phyloP scores from a whole-genome alignment of 2,329 filamentous ascomycete species.

The Cladosporium cucumerinum region DNA sequence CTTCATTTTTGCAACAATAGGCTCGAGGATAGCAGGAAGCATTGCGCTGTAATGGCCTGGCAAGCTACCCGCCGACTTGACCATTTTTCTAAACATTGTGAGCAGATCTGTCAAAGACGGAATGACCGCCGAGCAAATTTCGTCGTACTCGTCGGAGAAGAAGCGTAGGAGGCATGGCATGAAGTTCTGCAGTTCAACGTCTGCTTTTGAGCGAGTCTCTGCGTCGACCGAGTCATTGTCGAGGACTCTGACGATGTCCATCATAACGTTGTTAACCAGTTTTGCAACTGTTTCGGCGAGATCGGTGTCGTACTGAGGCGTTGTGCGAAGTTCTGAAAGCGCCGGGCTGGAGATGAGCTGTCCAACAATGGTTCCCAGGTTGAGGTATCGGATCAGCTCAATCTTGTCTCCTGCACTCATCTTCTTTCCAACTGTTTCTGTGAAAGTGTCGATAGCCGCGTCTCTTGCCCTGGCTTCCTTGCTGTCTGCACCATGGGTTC shows the following conservation, averaged over 20 bases:
- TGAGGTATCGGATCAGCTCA: conserved; percentile 87
- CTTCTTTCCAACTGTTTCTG: conserved; percentile 95
- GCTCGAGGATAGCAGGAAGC: conserved; percentile 82
- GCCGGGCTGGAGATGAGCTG: conserved; percentile 82
- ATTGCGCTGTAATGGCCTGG: conserved; percentile 74
- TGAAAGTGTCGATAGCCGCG: conserved; percentile 89
- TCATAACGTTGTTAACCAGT: conserved; percentile 84
- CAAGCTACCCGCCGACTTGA: conserved; percentile 60
- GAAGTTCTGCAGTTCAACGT: conserved; percentile 78
- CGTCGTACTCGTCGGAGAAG: conserved; percentile 97
- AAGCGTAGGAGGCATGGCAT: conserved; percentile 85
- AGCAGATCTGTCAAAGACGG: conserved; percentile 89
- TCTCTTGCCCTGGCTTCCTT: conserved; percentile 73
- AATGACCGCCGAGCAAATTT: conserved; percentile 94
- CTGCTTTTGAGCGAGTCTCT: conserved; percentile 68
- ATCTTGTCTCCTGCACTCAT: conserved; percentile 94
- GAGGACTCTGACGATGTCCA: conserved; percentile 82
- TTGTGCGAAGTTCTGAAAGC: conserved; percentile 72
- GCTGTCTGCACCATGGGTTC: conserved; percentile 56
- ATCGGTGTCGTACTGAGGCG: conserved; percentile 88
- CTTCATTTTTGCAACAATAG: conserved; percentile 92
- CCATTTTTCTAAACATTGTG: conserved; percentile 80
- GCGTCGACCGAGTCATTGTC: conserved; percentile 65
- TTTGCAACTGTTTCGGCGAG: conserved; percentile 93
- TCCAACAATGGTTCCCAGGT: conserved; percentile 77